Base-by-base conservation (phyloP, 805 yeast species). In the Myxozyma nipponensis region DNA sequence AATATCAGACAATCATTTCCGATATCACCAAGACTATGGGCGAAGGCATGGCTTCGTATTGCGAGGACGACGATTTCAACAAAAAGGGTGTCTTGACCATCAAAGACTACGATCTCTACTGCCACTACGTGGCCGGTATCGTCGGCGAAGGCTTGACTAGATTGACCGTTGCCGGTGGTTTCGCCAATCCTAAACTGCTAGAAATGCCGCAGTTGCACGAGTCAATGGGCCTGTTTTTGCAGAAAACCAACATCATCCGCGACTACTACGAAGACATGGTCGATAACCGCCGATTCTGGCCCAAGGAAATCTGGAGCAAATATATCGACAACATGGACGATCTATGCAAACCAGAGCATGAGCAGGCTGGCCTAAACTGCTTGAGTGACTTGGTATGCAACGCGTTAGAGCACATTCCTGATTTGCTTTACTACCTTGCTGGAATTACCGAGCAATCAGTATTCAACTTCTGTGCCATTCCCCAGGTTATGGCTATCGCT, bases 401-500 rank as follows among this genome's bases (percentile, higher is more conserved):
- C 65, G 83, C 95, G 1, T 73, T 93, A 65, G 73, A 71, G 25
- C 97, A 91, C 63, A 89, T 79, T 36, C 78, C 77, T 46, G 93
- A 87, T 63, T 84, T 82, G 26, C 75, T 93, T 61, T 77, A 77
- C 45, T 93, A 86, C 66, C 74, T 93, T 49, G 77, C 91, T 17
- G 73, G 82, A 54, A 78, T 93, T 44, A 77, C 77, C 52, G 98
- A 93, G 65, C 86, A 84, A 53, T 80, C 95, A 1, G 71, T 83
- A 44, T 93, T 88, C 74, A 84, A 82, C 61, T 93, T 93, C 73
- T 90, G 97, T 72, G 87, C 97, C 9, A 93, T 93, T 65, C 99
- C 99, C 18, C 99, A 93, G 72, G 97, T 91, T 18, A 93, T 93
- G 98, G 96, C 98, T 34, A 85, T 93, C 67, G 97, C 98, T 15